phyloP scores from a whole-genome alignment of 2,329 filamentous ascomycete species.

The Colletotrichum musicola region DNA sequence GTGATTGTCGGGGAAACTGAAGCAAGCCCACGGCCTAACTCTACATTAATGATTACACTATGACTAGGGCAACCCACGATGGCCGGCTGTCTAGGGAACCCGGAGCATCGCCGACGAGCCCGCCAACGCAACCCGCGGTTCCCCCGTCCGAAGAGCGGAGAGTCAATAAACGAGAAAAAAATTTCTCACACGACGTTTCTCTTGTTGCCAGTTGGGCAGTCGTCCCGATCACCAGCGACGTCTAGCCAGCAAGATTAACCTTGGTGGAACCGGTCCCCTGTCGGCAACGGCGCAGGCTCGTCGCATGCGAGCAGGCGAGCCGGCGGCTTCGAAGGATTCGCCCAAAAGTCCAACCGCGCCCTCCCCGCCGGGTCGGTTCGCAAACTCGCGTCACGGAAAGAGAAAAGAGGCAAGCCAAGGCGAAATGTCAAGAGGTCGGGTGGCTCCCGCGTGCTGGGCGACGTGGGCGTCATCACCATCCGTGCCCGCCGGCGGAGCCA shows the following conservation, averaged over 20 bases:
- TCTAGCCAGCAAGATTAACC: conserved; percentile 21
- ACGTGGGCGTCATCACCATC: conserved; percentile 10
- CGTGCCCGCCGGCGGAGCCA: conserved; percentile 20
- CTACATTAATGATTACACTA: too few relatives aligned
- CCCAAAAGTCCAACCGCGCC: conserved; percentile 13
- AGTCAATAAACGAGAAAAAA: conserved; percentile 15
- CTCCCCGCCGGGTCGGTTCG: not conserved
- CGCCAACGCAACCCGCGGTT: conserved; percentile 5
- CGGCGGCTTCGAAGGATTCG: not conserved
- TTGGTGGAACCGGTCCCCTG: conserved; percentile 18
- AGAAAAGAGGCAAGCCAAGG: conserved; percentile 28
- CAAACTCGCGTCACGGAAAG: not conserved
- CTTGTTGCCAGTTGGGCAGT: not conserved
- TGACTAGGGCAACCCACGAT: conserved; percentile 1
- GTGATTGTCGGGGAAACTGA: conserved; percentile 31
- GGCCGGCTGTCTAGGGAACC: conserved; percentile 3
- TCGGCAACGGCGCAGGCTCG: conserved; percentile 17
- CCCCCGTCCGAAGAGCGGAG: conserved; percentile 23
- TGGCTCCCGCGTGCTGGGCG: conserved; percentile 14
- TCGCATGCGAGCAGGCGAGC: conserved; percentile 22
- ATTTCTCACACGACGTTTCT: conserved; percentile 20
- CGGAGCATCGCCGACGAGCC: conserved; percentile 2
- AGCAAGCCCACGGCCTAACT: not conserved
- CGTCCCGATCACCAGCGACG: conserved; percentile 19
- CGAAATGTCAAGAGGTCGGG: conserved; percentile 2